Base-by-base conservation (phyloP, 305 asterid species). In the Rubia peregrina region DNA sequence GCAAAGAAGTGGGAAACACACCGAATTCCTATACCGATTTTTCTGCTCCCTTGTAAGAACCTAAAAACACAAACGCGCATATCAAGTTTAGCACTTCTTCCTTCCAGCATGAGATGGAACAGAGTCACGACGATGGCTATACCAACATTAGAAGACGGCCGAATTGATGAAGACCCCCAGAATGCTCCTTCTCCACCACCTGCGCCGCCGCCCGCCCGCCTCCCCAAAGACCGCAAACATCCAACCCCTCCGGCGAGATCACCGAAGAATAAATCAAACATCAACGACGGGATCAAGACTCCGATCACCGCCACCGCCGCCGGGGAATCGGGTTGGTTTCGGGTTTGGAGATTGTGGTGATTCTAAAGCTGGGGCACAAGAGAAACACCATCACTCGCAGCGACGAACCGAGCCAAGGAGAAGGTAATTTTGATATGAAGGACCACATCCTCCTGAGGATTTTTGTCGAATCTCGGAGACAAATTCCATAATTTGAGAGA, bases 251-350 rank as follows among this genome's bases (percentile, higher is more conserved):
- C 85, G 76, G 81, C 82, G 86, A 86, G 86, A 79, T 83, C 84
- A 80, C 76, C 87, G 83, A 73, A 77, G 80, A 86, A 82, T 83
- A 83, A 70, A 61, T 76, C 86, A 72, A 76, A 81, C 82, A 81
- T 80, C 82, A 83, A 85, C 79, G 75, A 73, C 51, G 71, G 36
- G 38, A 69, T 4, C 36, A 77, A 70, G 24, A 74, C 38, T 42
- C 71, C 80, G 73, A 83, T 75, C 68, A 75, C 72, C 56, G 72
- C 69, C 70, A 2, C 24, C 71, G 3, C 11, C 44, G 42, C 71
- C 61, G 48, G 11, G 10, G 0, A 33, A 14, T 24, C 44, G 3
- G 21, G 17, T 17, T n/a, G 9, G 56, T 49, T 49, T 14, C 21
- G 6, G 17, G 16, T 24, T 48, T 40, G 63, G 24, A 5, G 41